phyloP scores from a whole-genome alignment of 2,329 filamentous ascomycete genomes.

The Sarocladiaceae sp. region DNA sequence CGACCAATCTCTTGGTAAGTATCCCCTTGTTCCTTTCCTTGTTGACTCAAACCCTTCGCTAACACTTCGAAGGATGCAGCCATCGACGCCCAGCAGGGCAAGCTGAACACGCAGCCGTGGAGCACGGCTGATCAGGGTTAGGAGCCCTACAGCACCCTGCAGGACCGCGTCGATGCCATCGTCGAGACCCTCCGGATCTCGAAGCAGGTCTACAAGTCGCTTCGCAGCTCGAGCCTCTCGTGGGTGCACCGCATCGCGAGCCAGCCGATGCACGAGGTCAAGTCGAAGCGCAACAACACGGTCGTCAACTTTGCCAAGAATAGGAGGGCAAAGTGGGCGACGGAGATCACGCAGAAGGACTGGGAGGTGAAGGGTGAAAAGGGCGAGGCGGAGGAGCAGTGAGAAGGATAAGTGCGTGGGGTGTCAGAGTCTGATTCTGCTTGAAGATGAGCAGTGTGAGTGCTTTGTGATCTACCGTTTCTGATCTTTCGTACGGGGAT shows the following conservation, averaged over 20 bases:
- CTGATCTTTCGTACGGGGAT: too few species aligned
- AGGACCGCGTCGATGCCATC: constrained; percentile 19
- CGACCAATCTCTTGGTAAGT: constrained; percentile 14
- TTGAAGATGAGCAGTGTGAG: too few species aligned
- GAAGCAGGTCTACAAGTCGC: constrained; percentile 23
- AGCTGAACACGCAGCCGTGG: constrained; percentile 18
- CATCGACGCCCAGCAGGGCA: constrained; percentile 20
- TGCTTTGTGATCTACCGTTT: too few species aligned
- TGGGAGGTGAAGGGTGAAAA: not conserved
- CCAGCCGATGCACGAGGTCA: constrained; percentile 18
- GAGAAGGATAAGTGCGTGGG: too few species aligned
- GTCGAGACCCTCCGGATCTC: constrained; percentile 12
- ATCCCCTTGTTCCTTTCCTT: not conserved
- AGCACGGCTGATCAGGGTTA: constrained; percentile 22
- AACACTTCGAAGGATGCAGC: constrained; percentile 12
- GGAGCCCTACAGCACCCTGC: constrained; percentile 21
- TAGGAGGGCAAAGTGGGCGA: constrained; percentile 10
- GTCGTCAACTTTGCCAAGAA: constrained; percentile 19
- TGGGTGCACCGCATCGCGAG: constrained; percentile 21
- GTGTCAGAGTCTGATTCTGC: too few species aligned
- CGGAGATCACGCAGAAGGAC: not conserved
- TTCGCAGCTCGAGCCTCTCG: constrained; percentile 17
- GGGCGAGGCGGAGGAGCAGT: not conserved
- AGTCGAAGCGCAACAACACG: constrained; percentile 18
- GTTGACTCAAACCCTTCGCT: constrained; percentile 1